Evolutionary conservation across 805 yeast genomes (phyloP).

Genomic region (Priceomyces carsonii): DNA sequence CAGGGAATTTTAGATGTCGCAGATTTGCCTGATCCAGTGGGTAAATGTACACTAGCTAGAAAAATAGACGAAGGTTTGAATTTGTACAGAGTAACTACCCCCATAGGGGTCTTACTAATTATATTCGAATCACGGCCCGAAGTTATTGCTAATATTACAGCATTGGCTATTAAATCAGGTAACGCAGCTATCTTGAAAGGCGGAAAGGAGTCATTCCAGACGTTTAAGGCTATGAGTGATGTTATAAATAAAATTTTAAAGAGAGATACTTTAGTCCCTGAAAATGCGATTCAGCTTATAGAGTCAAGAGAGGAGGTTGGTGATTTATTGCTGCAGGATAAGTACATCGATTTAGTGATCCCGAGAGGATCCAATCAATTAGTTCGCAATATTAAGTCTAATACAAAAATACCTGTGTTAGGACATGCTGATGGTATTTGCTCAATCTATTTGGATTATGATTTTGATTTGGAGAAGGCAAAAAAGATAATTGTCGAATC

Average conservation of each 20-base stretch:
- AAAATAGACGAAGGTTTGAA: constrained; percentile 88
- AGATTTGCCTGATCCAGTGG: constrained; percentile 85
- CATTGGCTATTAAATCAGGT: constrained; percentile 93
- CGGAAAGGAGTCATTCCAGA: constrained; percentile 87
- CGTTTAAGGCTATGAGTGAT: constrained; percentile 79
- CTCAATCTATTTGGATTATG: constrained; percentile 77
- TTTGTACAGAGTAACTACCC: constrained; percentile 82
- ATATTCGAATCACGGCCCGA: constrained; percentile 98
- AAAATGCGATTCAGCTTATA: constrained; percentile 80
- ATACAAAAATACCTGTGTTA: constrained; percentile 92
- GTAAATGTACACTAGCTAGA: constrained; percentile 80
- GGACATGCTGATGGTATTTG: constrained; percentile 99
- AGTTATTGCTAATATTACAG: constrained; percentile 96
- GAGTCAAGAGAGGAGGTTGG: constrained; percentile 89
- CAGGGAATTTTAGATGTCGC: constrained; percentile 95
- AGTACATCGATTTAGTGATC: constrained; percentile 88
- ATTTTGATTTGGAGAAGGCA: constrained; percentile 79
- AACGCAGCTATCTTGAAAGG: constrained; percentile 97
- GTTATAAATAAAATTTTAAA: constrained; percentile 63
- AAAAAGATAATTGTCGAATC: constrained; percentile 76
- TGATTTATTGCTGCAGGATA: constrained; percentile 80
- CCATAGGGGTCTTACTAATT: constrained; percentile 89
- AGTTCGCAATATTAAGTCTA: constrained; percentile 80
- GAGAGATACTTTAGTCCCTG: constrained; percentile 69
- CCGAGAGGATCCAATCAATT: constrained; percentile 97